Conservation (phyloP, 331 rosid species). For the Ulmus americana region DNA sequence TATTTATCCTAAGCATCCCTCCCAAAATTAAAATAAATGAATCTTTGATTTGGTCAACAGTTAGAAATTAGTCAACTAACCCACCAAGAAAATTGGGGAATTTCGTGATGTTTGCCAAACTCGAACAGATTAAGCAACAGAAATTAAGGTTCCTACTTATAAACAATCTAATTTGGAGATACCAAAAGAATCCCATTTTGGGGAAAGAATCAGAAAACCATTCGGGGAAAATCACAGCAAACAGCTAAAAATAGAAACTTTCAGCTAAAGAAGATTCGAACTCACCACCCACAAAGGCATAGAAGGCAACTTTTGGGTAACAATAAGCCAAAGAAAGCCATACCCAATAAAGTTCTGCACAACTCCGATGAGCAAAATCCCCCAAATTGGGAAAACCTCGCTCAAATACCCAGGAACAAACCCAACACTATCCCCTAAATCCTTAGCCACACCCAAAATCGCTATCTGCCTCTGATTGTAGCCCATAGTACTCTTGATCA, state of each 20-base stretch:
- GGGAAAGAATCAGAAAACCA: neutral
- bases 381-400: slow-evolving; percentile 47
- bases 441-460: slow-evolving; percentile 63
- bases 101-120: neutral
- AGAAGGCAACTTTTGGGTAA: slow-evolving; percentile 41
- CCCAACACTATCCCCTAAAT: slow-evolving; percentile 70
- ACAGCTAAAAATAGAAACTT: neutral
- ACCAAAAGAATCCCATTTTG: neutral
- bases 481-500: slow-evolving; percentile 65
- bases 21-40: neutral
- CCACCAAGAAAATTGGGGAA: neutral
- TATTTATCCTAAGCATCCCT: neutral
- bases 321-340: slow-evolving; percentile 68
- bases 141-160: neutral
- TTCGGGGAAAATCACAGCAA: neutral
- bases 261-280: slow-evolving; percentile 6
- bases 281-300: slow-evolving; percentile 75
- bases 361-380: slow-evolving; percentile 41
- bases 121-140: neutral
- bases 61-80: neutral
- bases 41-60: neutral
- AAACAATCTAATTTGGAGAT: neutral
- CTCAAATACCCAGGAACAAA: slow-evolving; percentile 56
- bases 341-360: slow-evolving; percentile 60
- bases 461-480: slow-evolving; percentile 69